A percentile compares a stretch with the other conserved stretches of the same genome.
phyloP scores from a whole-genome alignment of 345 rosid species.

The Acer negundo region DNA sequence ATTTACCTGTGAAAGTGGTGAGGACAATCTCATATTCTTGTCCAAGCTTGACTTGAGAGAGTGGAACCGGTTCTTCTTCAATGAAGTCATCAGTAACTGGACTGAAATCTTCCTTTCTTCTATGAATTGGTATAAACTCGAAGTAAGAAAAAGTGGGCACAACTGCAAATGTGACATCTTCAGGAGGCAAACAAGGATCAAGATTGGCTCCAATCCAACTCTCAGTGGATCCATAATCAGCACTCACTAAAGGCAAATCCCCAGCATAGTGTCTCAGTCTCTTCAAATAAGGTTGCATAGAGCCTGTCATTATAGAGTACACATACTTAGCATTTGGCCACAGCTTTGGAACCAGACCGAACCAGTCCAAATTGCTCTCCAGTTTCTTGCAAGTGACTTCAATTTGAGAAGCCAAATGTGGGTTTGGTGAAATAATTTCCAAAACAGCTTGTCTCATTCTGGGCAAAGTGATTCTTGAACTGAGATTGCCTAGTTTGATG shows the following conservation, averaged over 20 bases:
- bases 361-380: conserved; percentile 48
- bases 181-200: conserved; percentile 72
- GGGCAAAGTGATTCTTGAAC: conserved; percentile 51
- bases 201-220: conserved; percentile 96
- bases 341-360: conserved; percentile 53
- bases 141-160: conserved; percentile 87
- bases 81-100: conserved; percentile 52
- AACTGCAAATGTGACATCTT: conserved; percentile 74
- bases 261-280: conserved; percentile 77
- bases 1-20: conserved; percentile 89
- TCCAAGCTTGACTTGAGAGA: conserved; percentile 72
- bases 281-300: conserved; percentile 76
- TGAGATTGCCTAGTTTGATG: conserved; percentile 57
- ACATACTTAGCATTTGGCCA: conserved; percentile 94
- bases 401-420: conserved; percentile 50
- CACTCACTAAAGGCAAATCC: conserved; percentile 73
- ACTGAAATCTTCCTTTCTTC: conserved; percentile 38
- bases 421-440: conserved; percentile 56
- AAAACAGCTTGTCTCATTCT: conserved; percentile 62
- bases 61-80: conserved; percentile 78
- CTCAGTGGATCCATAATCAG: conserved; percentile 93
- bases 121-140: conserved; percentile 83
- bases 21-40: conserved; percentile 86
- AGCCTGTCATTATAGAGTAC: conserved; percentile 94
- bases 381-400: conserved; percentile 50